Base-by-base conservation (phyloP, 1,284 basidiomycete species). In the Testicularia cyperi region DNA sequence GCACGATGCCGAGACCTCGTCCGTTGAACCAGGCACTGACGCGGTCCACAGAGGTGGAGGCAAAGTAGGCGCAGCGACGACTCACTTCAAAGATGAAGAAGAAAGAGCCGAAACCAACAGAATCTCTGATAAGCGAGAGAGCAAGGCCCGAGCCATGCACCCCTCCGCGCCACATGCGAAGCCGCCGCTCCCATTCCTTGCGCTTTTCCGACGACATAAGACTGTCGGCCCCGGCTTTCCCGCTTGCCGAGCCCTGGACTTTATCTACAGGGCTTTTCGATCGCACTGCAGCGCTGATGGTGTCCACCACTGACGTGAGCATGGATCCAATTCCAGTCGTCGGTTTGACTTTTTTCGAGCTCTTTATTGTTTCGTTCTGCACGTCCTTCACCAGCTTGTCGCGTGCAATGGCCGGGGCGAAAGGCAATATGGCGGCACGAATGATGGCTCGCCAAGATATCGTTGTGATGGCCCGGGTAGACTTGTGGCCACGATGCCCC, bases 1-100 rank as follows among this genome's bases (percentile, higher is more conserved):
- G 45, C 21, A 40, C 51, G 21, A 52, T 44, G 6, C 54, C 60
- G n/a, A 63, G 26, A 0, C 60, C 60, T 6, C 44, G 41, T 1
- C 46, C 57, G 28, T 67, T 69, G 42, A 67, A 42, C 54, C 55
- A 56, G 10, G 54, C 63, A 30, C 53, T 46, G 10, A 66, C 43
- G 6, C 64, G 60, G 40, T 78, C 77, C 27, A 72, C 61, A 9
- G 56, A 43, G 10, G 69, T 65, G 2, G 76, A 77, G 1, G 67
- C 64, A 20, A 52, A 36, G 22, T 70, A 67, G 2, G 77, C 75
- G 13, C 52, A 37, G 14, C 74, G 55, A 12, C 78, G 57, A 3
- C 76, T 75, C 19, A 70, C 42, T 35, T 79, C 78, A 44, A 79
- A 79, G 32, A 75, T 57, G 35, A 74, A 57, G 40, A 79, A 79